Evolutionary conservation across 495 filamentous ascomycete genomes (phyloP), one percentile per base, ranked within the genome.

Genomic region (Ascodesmis nigricans): DNA sequence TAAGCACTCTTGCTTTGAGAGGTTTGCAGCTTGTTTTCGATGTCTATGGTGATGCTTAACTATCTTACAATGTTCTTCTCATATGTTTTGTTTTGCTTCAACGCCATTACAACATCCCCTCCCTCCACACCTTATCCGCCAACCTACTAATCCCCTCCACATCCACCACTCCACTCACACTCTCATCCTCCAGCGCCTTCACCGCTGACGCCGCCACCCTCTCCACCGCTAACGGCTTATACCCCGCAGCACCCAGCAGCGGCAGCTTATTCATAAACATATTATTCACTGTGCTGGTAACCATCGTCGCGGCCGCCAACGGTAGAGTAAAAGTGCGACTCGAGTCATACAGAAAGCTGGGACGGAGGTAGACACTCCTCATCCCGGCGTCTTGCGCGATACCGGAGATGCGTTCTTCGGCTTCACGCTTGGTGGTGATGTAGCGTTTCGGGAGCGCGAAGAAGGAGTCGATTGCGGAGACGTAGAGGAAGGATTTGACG

Each of bases 391-490:
- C 76, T 29, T 63, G 61, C 13, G 39, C 46, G 8, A 52, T 31
- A 9, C 65, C 59, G 19, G 70, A 58, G 43, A 97, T 84, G 5
- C 69, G 65, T 21, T 62, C 64, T 59, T 97, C 87, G 10, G 87
- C 87, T 49, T 91, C 79, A 30, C 87, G 58, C 55, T 97, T 97
- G 11, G 84, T 92, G 17, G 63, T 68, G 47, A 97, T 81, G 47
- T 97, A 97, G 46, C 87, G 66, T 6, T 54, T 46, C 14, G 87
- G 87, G 33, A 97, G 64, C 14, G 87, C 58, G 10, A 82, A 77
- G 13, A 80, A 77, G 1, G 81, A 83, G 8, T 63, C 78, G 0
- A 80, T 78, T 8, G 87, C 87, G 21, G 79, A 91, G 31, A 97
- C 72, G 60, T 75, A 97, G 28, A 74, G 69, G 47, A 92, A 91